Evolutionary conservation across 306 rosid species (phyloP), one percentile per base, ranked within the genome.

Genomic region (Castanea mollissima): DNA sequence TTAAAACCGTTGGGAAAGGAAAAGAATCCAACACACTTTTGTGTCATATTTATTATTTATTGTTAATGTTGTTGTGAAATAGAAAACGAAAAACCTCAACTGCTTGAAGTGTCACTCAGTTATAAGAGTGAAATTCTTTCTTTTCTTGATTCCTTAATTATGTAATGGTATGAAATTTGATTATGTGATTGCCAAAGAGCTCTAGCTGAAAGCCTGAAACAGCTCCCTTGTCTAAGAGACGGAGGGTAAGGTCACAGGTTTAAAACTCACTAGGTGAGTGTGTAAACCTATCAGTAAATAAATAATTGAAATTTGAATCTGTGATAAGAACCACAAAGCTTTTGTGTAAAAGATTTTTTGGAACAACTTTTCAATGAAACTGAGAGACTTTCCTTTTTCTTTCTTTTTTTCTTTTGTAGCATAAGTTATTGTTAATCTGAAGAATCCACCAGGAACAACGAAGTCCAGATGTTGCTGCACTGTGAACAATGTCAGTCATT

Each of bases 401-500:
- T 3, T 18, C 18, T 29, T 5, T 31, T 65, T 65, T 3, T 65
- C 20, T 31, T 35, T 19, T 34, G 52, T 68, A 68, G 72, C 15
- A 11, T 19, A 46, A 68, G 72, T 8, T 68, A 38, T 68, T 29
- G 19, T 68, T 76, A 15, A 75, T 75, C 73, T 74, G 55, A 52
- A 74, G 11, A 54, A 78, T 58, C 52, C n/a, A 18, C 69, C 14
- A 44, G 16, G 67, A 15, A 34, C 67, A 56, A 73, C n/a, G n/a
- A 4, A 19, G 6, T 14, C 57, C 20, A 35, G 34, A 76, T 38
- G 11, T 67, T 31, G 44, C 34, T 73, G 71, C 34, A 15, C 18
- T 35, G n/a, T 18, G 41, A 27, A 35, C 56, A 71, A 41, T 25
- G 9, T 11, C 34, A 3, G 60, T 56, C 29, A 16, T 79, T 18